Evolutionary conservation across 2,329 filamentous ascomycete species (phyloP), one percentile per base, ranked within the genome.

Genomic region (Domatiomyces globalis): DNA sequence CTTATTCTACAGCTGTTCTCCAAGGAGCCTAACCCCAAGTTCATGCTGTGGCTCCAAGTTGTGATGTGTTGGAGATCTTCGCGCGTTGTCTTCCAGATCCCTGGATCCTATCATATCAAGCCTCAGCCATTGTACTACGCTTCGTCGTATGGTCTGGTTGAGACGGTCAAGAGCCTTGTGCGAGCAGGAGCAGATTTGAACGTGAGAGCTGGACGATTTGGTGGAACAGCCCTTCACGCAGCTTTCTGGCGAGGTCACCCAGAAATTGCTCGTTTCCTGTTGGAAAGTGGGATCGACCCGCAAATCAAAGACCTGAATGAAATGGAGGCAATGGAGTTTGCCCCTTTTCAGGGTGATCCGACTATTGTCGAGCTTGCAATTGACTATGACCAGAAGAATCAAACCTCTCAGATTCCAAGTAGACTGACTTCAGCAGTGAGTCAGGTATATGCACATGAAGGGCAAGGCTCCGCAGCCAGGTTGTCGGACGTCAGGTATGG

Each of bases 21-120:
- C 22, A 46, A 50, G 1, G 22, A 25, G 8, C 29, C 50, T 2
- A 56, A 50, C 19, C 50, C 43, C 18, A 50, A 54, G 4, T 56
- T 56, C 17, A 36, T 49, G 18, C 55, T 56, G 42, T 56, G 55
- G 55, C 50, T 56, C 7, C 55, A 56, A 45, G 48, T 55, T 29
- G 53, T 56, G 19, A 50, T 56, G 15, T 25, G 22, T 25, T 3
- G 22, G 22, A 25, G 6, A 25, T 6, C 22, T 25, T 25, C 22
- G 22, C 22, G 22, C 22, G 22, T 3, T 25, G 22, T 25, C 22
- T 56, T 44, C 17, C 51, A 56, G 27, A n/a, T 54, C 7, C 18
- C 43, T 15, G 50, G 50, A 4, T 19, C 25, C 10, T 17, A 36
- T 19, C 49, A 55, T n/a, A 45, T 56, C 5, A n/a, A 19, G 4